Evolutionary conservation across 768 basidiomycete species (phyloP), one percentile per base, ranked within the genome.

Genomic region (Serendipita sp.): DNA sequence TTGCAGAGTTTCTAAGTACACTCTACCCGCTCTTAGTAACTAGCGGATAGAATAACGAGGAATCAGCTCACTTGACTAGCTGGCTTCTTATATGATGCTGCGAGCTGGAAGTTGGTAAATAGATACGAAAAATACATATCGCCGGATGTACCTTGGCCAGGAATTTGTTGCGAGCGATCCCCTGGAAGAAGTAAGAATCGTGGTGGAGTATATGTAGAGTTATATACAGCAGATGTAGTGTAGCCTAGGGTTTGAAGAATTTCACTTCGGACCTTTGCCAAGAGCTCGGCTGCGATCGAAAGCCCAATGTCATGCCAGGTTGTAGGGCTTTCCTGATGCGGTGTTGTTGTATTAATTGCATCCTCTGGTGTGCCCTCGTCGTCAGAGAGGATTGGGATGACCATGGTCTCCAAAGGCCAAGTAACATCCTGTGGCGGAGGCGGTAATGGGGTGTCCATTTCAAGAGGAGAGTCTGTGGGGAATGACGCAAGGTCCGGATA

Each of bases 231-330:
- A 63, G 91, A 93, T 47, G 87, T 92, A n/a, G 91, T 92, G 71
- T 99, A 99, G 15, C 92, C 89, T 34, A 98, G 78, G 69, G 82
- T 79, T 30, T 76, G 74, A 63, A 78, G 78, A 7, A 98, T 83
- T 63, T 85, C 83, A 63, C 77, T 76, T 68, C 93, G 78, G 51
- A 88, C 81, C 65, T 80, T 83, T n/a, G 76, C 74, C 85, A 96
- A 93, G 34, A 94, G 71, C 70, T 90, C 90, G 2, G 92, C 92
- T 1, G 85, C 94, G 54, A 97, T 84, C 3, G 87, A 87, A 32
- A 99, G 74, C 0, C 91, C 92, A 47, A 96, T 81, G 73, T 98
- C 95, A 67, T 92, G 89, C 96, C 96, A 98, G 10, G 88, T 89
- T 2, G 73, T 73, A 1, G 70, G 56, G 44, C 64, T 37, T 24